These are phyloP conservation scores for Ploettnerulaceae sp. DNA, from an alignment of 2,329 filamentous ascomycete genomes.

Conservation along the genomic window DNA sequence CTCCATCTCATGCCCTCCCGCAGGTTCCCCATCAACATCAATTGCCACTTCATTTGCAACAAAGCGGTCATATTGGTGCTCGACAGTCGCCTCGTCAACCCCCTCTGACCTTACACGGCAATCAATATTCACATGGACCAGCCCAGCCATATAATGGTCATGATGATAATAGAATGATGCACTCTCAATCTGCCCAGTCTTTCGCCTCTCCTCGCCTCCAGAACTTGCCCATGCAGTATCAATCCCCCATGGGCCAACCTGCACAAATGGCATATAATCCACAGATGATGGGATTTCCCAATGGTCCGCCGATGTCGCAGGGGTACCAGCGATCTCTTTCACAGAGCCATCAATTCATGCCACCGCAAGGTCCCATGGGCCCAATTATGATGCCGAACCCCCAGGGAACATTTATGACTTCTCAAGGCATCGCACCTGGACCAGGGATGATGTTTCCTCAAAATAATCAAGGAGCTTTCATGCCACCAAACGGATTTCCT, in stretches of 20 bases:
- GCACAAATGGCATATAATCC: constrained; percentile 68
- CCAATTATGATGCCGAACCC: constrained; percentile 80
- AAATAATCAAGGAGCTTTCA: constrained; percentile 59
- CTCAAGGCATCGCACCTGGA: constrained; percentile 62
- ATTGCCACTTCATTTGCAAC: constrained; percentile 76
- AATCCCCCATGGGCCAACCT: constrained; percentile 64
- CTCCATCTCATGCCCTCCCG: constrained; percentile 62
- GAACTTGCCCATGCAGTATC: constrained; percentile 66
- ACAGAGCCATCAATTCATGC: constrained; percentile 68
- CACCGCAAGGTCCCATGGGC: constrained; percentile 67
- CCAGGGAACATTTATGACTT: constrained; percentile 66
- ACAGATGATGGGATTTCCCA: constrained; percentile 63
- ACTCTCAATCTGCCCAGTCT: constrained; percentile 75
- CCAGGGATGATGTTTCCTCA: constrained; percentile 84
- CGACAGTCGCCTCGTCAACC: constrained; percentile 50
- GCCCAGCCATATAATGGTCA: constrained; percentile 64
- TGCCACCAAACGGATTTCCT: constrained; percentile 51
- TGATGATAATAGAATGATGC: constrained; percentile 83
- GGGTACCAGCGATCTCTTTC: too few species aligned
- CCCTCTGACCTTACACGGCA: constrained; percentile 70
- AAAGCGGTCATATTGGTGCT: constrained; percentile 58
- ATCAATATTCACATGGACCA: constrained; percentile 64
- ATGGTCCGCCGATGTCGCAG: constrained; percentile 62
- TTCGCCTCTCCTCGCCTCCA: constrained; percentile 79
- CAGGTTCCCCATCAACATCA: constrained; percentile 80